Percentiles rank a stretch among this genome's conserved stretches.
phyloP scores from a whole-genome alignment of 176 grass and related monocot genomes.

The Secale cereale region DNA sequence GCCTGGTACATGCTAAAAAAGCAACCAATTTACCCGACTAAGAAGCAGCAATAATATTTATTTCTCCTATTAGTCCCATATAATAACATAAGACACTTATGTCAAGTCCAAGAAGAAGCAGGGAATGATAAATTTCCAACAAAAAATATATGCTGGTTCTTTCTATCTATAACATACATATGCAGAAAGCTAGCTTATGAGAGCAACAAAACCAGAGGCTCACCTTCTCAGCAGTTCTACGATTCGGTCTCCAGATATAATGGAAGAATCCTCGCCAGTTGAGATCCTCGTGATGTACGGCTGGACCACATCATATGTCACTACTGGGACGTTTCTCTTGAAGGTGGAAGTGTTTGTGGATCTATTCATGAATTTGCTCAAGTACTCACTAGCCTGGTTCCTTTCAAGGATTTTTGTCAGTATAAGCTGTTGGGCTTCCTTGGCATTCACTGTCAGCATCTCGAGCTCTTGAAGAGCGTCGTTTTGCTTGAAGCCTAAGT shows the following conservation, averaged over 20 bases:
- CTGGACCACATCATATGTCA: constrained; percentile 54
- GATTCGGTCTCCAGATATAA: constrained; percentile 61
- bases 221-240: constrained; percentile 69
- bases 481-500: constrained; percentile 47
- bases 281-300: constrained; percentile 64
- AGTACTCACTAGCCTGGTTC: constrained; percentile 66
- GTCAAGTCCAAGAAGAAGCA: constrained; percentile 7
- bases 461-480: constrained; percentile 64
- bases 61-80: not conserved
- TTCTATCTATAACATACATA: constrained; percentile 1
- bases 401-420: constrained; percentile 59
- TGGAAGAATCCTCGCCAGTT: constrained; percentile 58
- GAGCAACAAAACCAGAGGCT: not conserved
- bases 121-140: not conserved
- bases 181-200: constrained; percentile 8
- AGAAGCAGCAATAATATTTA: not conserved
- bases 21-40: not conserved
- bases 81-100: not conserved
- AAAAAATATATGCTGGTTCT: constrained; percentile 14
- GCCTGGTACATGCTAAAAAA: not conserved
- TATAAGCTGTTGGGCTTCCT: constrained; percentile 55
- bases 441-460: constrained; percentile 56
- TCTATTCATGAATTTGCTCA: constrained; percentile 63
- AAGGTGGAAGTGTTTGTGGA: constrained; percentile 51
- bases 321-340: constrained; percentile 55